phyloP scores from a whole-genome alignment of 1,139 yeast species.

The Yamadazyma sp. region DNA sequence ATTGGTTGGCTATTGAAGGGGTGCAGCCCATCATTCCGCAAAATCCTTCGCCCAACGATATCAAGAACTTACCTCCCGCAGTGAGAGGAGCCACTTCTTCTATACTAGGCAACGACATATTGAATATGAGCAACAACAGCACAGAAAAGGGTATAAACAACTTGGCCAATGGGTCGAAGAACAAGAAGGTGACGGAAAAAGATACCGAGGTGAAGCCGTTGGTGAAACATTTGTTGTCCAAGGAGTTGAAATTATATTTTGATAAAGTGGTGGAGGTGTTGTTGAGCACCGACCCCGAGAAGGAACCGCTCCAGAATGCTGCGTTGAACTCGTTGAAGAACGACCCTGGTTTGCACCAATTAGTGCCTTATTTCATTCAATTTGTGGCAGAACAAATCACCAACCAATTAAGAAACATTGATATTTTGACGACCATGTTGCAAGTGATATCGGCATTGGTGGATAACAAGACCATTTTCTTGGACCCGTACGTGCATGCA shows the following conservation, averaged over 20 bases:
- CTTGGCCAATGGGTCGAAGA: conserved; percentile 19
- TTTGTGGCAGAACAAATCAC: conserved; percentile 96
- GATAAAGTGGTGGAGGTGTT: conserved; percentile 87
- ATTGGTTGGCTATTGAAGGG: conserved; percentile 98
- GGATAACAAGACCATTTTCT: conserved; percentile 80
- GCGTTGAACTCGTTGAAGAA: conserved; percentile 81
- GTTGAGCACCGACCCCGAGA: conserved; percentile 55
- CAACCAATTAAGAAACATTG: conserved; percentile 75
- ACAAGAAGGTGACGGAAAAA: conserved; percentile 40
- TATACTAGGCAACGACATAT: conserved; percentile 42
- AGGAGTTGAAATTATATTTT: conserved; percentile 89
- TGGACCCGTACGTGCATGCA: conserved; percentile 96
- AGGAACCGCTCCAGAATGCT: conserved; percentile 66
- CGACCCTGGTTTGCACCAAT: conserved; percentile 95
- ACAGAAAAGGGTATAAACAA: conserved; percentile 14
- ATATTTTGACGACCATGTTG: conserved; percentile 80
- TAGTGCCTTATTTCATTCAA: conserved; percentile 94
- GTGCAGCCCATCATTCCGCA: conserved; percentile 98
- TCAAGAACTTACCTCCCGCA: conserved; percentile 63
- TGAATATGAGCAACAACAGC: conserved; percentile 24
- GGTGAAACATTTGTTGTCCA: conserved; percentile 94
- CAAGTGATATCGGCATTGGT: conserved; percentile 86
- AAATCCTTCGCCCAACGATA: conserved; percentile 83
- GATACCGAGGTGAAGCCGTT: conserved; percentile 85
- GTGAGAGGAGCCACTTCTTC: conserved; percentile 69